Percentiles rank a stretch among this genome's conserved stretches.
phyloP scores from a whole-genome alignment of 2,329 filamentous ascomycete genomes.

The Chlorencoelia australis region DNA sequence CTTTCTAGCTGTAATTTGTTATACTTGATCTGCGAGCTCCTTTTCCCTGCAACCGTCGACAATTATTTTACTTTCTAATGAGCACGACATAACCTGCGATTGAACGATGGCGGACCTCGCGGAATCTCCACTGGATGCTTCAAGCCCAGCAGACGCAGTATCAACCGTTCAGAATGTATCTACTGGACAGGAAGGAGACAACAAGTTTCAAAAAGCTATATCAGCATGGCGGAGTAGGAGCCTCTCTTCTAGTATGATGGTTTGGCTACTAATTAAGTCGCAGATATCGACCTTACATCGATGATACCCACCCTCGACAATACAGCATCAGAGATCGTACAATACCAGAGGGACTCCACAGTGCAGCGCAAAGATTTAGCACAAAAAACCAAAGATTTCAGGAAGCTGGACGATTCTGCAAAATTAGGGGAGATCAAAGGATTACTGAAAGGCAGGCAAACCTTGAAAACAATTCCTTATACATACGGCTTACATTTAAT shows the following conservation, averaged over 20 bases:
- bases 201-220: slow-evolving; percentile 95
- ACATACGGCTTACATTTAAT: too few species aligned
- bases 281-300: slow-evolving; percentile 78
- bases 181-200: slow-evolving; percentile 46
- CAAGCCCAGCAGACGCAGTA: slow-evolving; percentile 7
- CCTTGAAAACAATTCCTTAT: slow-evolving; percentile 8
- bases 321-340: slow-evolving; percentile 88
- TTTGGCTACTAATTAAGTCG: slow-evolving; percentile 11
- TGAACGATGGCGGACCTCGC: slow-evolving; percentile 25
- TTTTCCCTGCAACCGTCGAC: too few species aligned
- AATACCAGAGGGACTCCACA: slow-evolving; percentile 89
- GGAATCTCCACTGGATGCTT: slow-evolving; percentile 17
- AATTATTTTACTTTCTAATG: too few species aligned
- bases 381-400: slow-evolving; percentile 98
- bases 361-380: slow-evolving; percentile 93
- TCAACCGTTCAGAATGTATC: slow-evolving; percentile 10
- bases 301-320: slow-evolving; percentile 81
- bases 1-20: too few species aligned
- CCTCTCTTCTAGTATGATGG: slow-evolving; percentile 2
- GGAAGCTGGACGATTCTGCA: slow-evolving; percentile 79
- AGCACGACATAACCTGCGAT: too few species aligned
- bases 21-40: too few species aligned
- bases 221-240: slow-evolving; percentile 84
- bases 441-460: slow-evolving; percentile 63
- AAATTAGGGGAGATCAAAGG: slow-evolving; percentile 86